A percentile compares a stretch with the other conserved stretches of the same genome.
Conservation (phyloP, 2,329 filamentous ascomycete genomes). For the Sporothrix pallida region DNA sequence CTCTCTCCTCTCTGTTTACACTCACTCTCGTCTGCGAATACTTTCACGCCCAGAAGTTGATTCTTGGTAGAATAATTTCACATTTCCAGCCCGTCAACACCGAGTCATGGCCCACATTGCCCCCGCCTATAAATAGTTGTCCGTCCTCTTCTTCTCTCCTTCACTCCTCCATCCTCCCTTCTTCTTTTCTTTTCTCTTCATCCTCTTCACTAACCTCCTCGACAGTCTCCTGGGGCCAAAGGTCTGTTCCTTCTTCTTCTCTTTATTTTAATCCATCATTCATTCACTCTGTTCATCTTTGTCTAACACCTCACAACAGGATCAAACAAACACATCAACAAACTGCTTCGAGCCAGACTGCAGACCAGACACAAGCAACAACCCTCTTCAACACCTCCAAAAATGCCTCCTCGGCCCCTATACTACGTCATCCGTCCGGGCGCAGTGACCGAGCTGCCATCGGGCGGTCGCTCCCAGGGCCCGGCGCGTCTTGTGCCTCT, state of each 20-base stretch:
- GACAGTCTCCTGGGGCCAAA: background rate
- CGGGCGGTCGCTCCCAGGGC: constrained; percentile 38
- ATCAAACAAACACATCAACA: too few relatives aligned
- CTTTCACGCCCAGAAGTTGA: background rate
- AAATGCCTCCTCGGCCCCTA: constrained; percentile 43
- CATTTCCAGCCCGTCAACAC: background rate
- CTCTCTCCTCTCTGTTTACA: constrained; percentile 7
- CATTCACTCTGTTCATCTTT: background rate
- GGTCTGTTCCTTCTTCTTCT: background rate
- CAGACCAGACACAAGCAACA: background rate
- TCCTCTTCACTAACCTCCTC: background rate
- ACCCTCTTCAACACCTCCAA: background rate
- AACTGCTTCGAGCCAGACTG: background rate
- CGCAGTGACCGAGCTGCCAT: constrained; percentile 41
- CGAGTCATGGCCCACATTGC: background rate
- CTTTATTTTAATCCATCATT: background rate
- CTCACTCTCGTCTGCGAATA: background rate
- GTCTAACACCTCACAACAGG: background rate
- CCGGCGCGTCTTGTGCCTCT: constrained; percentile 56
- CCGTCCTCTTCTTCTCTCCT: background rate
- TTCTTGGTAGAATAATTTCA: too few relatives aligned
- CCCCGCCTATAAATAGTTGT: background rate
- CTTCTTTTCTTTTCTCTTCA: background rate
- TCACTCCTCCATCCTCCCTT: background rate
- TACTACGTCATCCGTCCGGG: constrained; percentile 55